These are phyloP conservation scores for Nosema granulosis DNA, from an alignment of 371 early-diverging fungal species.

Conservation along the genomic window DNA sequence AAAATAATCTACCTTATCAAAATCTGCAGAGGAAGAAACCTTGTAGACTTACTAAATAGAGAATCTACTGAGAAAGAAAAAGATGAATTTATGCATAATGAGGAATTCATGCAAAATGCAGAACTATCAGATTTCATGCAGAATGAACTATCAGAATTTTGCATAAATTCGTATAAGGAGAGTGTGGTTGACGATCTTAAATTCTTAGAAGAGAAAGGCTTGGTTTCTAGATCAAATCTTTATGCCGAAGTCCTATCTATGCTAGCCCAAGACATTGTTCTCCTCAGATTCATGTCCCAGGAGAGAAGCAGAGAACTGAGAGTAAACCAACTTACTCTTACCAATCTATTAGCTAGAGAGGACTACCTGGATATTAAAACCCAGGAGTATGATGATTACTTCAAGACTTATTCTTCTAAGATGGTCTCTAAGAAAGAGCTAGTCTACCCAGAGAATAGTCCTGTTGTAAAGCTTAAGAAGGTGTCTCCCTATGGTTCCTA, in stretches of 20 bases:
- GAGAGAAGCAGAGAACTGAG: constrained; percentile 58
- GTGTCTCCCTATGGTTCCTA: constrained; percentile 90
- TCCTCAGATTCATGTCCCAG: constrained; percentile 29
- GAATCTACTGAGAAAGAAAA: constrained; percentile 33
- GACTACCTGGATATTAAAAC: constrained; percentile 73
- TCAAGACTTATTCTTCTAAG: constrained; percentile 44
- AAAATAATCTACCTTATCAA: constrained; percentile 43
- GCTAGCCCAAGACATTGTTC: constrained; percentile 58
- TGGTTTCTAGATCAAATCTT: constrained; percentile 20
- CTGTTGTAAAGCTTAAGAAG: constrained; percentile 44
- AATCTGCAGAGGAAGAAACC: constrained; percentile 35
- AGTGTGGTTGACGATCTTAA: constrained; percentile 49
- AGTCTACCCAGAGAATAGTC: not conserved
- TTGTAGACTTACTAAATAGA: constrained; percentile 29
- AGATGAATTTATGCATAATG: not conserved
- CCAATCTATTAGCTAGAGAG: constrained; percentile 69
- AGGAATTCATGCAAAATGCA: not conserved
- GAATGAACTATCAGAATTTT: not conserved
- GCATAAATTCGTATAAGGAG: constrained; percentile 30
- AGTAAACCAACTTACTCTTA: constrained; percentile 60
- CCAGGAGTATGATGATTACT: constrained; percentile 69
- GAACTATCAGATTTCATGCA: not conserved
- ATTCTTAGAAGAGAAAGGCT: constrained; percentile 46
- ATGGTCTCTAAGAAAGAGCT: constrained; percentile 45
- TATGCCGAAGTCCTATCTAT: constrained; percentile 59